phyloP scores from a whole-genome alignment of 495 filamentous ascomycete genomes.

The Xylaria palmicola region DNA sequence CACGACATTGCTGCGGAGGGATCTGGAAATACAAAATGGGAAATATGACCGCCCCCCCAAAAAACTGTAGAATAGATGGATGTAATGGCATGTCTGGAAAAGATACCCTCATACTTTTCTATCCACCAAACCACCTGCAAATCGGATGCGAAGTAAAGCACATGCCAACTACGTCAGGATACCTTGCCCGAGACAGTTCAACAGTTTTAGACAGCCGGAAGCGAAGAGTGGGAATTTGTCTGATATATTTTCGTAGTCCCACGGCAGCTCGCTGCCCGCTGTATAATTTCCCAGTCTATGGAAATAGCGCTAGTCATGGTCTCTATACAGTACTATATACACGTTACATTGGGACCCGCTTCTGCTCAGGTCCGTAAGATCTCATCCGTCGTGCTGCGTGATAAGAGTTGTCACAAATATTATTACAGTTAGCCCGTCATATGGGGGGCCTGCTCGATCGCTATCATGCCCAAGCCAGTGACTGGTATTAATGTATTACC shows the following conservation, averaged over 20 bases:
- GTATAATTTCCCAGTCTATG: not conserved
- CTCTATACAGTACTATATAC: conserved; percentile 13
- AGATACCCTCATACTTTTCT: not conserved
- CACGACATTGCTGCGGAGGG: not conserved
- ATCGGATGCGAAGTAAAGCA: too few species aligned
- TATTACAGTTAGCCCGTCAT: conserved; percentile 3
- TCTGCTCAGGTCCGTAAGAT: not conserved
- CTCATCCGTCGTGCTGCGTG: not conserved
- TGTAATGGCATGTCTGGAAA: not conserved
- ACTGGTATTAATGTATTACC: not conserved
- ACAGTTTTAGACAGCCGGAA: too few species aligned
- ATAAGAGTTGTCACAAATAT: not conserved
- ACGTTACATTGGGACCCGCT: not conserved
- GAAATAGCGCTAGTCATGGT: not conserved
- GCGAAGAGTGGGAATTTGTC: conserved; percentile 16
- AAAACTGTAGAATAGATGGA: not conserved
- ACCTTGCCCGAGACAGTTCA: too few species aligned
- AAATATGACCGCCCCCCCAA: not conserved
- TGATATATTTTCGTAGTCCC: conserved; percentile 1
- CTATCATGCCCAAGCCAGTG: not conserved
- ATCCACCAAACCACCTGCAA: not conserved
- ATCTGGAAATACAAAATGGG: too few species aligned
- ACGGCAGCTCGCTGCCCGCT: not conserved
- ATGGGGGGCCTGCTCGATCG: not conserved
- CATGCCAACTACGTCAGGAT: too few species aligned